Base-by-base conservation (phyloP, 805 yeast genomes). In the Teunomyces aglyptinius region DNA sequence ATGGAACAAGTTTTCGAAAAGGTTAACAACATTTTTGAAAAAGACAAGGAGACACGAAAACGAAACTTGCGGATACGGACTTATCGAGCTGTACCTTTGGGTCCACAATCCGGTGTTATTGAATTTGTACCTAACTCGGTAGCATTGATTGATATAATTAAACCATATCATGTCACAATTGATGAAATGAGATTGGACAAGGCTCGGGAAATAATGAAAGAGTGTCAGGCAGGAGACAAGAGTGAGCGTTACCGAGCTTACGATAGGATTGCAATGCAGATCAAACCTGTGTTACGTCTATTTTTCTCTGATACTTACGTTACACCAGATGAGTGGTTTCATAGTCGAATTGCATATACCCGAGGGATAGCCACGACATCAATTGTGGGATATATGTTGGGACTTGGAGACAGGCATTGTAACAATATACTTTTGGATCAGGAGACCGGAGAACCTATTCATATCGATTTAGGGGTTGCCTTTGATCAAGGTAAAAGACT, bases 1-100 rank as follows among this genome's bases (percentile, higher is more conserved):
- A 95, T 94, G 99, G 95, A 92, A 62, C 98, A 94, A 61, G 98
- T 92, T 1, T 94, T 95, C 63, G 85, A 78, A 16, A 88, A 90
- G 57, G 96, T 90, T 12, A 90, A 91, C 58, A 65, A 71, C 11
- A 77, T 89, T 31, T 74, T 92, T 46, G 62, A 55, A 8, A 68
- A 68, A 19, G 82, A 87, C 57, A 73, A 74, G 44, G 79, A 78
- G 27, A 74, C 92, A 0, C 62, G 82, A 20, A 74, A 68, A 43
- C 63, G 91, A n/a, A 64, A 71, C 1, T 67, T 92, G 47, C 70
- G 77, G 3, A 78, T 94, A 1, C 68, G 96, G 41, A 90, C 97
- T 0, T 94, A 94, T 65, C 85, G 85, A 44, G 97, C 94, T 1
- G 79, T 91, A 7, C 97, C 99, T 0, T 63, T 94, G 32, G 96